Conservation (phyloP, 2,329 filamentous ascomycete genomes). For the Phaeosphaeria sp. region DNA sequence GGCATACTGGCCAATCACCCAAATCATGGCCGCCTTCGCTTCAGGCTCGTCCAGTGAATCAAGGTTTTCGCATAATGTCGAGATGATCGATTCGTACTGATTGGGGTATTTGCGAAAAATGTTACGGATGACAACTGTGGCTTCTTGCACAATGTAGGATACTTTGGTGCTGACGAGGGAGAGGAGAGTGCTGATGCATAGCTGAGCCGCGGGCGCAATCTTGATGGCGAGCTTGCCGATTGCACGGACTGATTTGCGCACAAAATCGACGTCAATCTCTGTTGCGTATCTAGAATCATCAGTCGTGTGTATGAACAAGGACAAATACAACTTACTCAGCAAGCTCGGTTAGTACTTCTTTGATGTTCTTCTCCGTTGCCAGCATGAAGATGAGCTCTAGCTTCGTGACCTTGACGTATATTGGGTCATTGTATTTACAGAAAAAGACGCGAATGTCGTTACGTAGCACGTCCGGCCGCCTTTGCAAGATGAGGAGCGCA, state of each 20-base stretch:
- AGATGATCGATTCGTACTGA: constrained; percentile 97
- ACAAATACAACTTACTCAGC: constrained; percentile 68
- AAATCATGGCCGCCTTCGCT: constrained; percentile 98
- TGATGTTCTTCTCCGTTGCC: constrained; percentile 92
- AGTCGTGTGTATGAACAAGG: not conserved
- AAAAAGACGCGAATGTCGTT: constrained; percentile 99
- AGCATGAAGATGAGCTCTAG: constrained; percentile 99
- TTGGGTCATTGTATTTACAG: constrained; percentile 99
- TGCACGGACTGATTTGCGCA: constrained; percentile 94
- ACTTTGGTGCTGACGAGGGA: constrained; percentile 97
- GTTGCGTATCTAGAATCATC: constrained; percentile 72
- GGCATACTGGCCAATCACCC: constrained; percentile 98
- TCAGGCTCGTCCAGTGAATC: constrained; percentile 97
- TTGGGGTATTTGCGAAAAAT: constrained; percentile 99
- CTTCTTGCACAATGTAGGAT: constrained; percentile 98
- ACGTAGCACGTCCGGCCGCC: constrained; percentile 87
- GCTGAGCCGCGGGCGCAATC: constrained; percentile 89
- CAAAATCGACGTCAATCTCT: constrained; percentile 98
- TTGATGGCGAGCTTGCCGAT: constrained; percentile 99
- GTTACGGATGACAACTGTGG: constrained; percentile 97
- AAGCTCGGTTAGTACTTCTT: constrained; percentile 90
- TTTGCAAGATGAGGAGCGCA: constrained; percentile 89
- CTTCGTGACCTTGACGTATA: constrained; percentile 99
- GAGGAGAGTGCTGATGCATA: constrained; percentile 90
- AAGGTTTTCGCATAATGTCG: constrained; percentile 91